A percentile compares a stretch with the other conserved stretches of the same genome.
phyloP scores from a whole-genome alignment of 73 alveolate species.

The Paramecium caudatum region DNA sequence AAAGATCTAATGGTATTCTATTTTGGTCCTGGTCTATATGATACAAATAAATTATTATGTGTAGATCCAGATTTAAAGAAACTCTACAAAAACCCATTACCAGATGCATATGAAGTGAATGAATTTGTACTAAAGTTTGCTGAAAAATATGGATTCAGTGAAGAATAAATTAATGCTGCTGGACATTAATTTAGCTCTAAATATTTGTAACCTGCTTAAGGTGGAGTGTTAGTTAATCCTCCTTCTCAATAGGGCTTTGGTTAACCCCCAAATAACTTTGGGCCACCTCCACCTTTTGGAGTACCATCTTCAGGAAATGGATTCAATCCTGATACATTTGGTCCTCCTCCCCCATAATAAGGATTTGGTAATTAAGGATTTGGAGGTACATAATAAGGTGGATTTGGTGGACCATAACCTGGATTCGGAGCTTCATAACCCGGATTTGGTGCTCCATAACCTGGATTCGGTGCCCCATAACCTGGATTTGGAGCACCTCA shows the following conservation, averaged over 20 bases:
- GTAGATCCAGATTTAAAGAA: conserved; percentile 26
- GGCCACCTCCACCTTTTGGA: too few species aligned
- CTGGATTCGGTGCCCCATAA: neutral
- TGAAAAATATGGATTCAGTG: conserved; percentile 50
- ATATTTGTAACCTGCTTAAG: neutral
- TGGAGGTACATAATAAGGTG: neutral
- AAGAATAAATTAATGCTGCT: conserved; percentile 45
- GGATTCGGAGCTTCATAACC: neutral
- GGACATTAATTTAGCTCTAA: conserved; percentile 58
- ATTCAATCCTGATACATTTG: too few species aligned
- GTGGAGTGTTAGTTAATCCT: neutral
- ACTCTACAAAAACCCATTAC: conserved; percentile 19
- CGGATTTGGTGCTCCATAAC: neutral
- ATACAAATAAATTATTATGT: neutral
- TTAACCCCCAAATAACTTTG: neutral
- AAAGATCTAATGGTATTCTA: conserved; percentile 63
- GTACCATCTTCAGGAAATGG: too few species aligned
- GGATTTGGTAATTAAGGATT: neutral
- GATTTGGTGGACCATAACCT: neutral
- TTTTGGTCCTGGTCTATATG: conserved; percentile 59
- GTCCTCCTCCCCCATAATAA: too few species aligned
- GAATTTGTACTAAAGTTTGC: conserved; percentile 46
- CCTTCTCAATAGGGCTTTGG: neutral
- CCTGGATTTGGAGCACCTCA: neutral
- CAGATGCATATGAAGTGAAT: conserved; percentile 64